Evolutionary conservation across 2,329 filamentous ascomycete species (phyloP).

Genomic region (Fonsecaea multimorphosa): DNA sequence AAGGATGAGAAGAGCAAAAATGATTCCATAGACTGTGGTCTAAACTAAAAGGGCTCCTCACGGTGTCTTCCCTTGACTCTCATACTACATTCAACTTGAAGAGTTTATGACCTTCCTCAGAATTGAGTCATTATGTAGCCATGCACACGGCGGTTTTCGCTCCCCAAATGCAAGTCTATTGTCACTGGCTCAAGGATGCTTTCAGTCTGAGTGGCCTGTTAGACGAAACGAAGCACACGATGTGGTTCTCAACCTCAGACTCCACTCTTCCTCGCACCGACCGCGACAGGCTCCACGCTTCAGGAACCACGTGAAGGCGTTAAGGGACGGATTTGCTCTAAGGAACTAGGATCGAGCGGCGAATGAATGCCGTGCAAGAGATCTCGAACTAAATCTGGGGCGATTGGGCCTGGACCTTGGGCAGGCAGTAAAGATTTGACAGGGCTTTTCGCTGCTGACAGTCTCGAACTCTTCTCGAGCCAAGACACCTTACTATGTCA

Average conservation of each 20-base stretch:
- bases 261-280: not conserved
- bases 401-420: not conserved
- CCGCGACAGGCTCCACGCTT: not conserved
- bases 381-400: not conserved
- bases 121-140: not conserved
- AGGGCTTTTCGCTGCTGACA: not conserved
- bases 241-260: not conserved
- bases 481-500: no score
- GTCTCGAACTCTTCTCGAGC: no score
- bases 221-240: not conserved
- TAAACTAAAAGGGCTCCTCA: not conserved
- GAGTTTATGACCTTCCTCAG: not conserved
- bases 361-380: not conserved
- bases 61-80: not conserved
- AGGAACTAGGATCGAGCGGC: not conserved
- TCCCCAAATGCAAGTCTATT: no score
- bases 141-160: not conserved
- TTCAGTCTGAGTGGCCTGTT: not conserved
- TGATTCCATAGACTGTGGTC: conserved; percentile 11
- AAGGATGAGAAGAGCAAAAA: conserved; percentile 22
- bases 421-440: not conserved
- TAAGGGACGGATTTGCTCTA: not conserved
- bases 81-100: not conserved
- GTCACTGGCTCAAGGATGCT: no score
- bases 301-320: not conserved